phyloP scores from a whole-genome alignment of 2,329 filamentous ascomycete genomes.

The Epichloe gansuensis region DNA sequence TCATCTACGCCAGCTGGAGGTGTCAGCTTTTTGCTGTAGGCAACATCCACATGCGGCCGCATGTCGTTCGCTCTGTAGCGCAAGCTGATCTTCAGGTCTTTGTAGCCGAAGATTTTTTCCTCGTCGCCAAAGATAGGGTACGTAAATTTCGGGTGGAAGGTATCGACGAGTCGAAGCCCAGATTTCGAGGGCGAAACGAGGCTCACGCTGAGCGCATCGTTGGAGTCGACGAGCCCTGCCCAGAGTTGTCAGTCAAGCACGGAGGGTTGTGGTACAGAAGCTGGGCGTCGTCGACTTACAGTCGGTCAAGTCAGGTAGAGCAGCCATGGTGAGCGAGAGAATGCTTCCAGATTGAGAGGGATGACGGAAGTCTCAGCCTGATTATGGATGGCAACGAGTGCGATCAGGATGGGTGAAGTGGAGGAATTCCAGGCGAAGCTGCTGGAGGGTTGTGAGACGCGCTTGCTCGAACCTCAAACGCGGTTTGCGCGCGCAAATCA shows the following conservation, averaged over 20 bases:
- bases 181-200: conserved; percentile 38
- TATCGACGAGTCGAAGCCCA: conserved; percentile 43
- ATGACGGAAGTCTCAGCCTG: neutral
- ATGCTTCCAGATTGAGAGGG: too few relatives aligned
- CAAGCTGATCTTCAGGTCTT: conserved; percentile 63
- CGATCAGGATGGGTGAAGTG: neutral
- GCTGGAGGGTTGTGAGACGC: conserved; percentile 4
- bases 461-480: conserved; percentile 5
- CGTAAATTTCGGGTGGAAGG: conserved; percentile 77
- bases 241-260: neutral
- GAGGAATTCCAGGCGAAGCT: neutral
- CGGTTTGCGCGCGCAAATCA: conserved; percentile 14
- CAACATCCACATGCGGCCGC: conserved; percentile 59
- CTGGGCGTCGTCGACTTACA: conserved; percentile 15
- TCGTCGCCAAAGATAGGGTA: conserved; percentile 91
- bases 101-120: conserved; percentile 83
- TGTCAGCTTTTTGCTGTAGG: conserved; percentile 59
- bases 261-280: neutral
- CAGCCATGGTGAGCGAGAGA: conserved; percentile 14
- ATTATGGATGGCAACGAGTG: neutral
- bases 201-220: conserved; percentile 49
- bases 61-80: conserved; percentile 58
- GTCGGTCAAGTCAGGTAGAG: conserved; percentile 19
- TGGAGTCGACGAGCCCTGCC: conserved; percentile 46
- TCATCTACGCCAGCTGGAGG: conserved; percentile 49